Evolutionary conservation across 768 basidiomycete genomes (phyloP).

Genomic region (Omphalotus guepiniiformis): DNA sequence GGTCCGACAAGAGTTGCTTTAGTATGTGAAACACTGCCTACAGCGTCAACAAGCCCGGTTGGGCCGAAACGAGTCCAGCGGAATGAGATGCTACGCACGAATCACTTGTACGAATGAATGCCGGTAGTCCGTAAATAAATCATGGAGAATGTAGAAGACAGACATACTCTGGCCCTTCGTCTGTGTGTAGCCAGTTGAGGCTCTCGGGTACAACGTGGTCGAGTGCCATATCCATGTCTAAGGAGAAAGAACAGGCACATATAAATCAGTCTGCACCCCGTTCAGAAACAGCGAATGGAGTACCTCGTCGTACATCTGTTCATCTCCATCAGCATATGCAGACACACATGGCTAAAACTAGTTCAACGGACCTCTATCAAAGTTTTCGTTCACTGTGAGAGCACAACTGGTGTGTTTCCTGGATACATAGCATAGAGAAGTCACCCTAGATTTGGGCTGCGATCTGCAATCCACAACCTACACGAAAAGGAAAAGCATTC

Average conservation of each 20-base stretch:
- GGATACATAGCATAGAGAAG: slow-evolving; percentile 13
- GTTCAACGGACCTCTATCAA: slow-evolving; percentile 55
- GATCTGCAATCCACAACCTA: slow-evolving; percentile 27
- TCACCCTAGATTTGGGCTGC: not conserved
- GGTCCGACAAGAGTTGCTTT: slow-evolving; percentile 85
- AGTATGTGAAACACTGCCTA: slow-evolving; percentile 90
- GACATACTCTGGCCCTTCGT: slow-evolving; percentile 88
- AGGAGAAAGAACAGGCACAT: not conserved
- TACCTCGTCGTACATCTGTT: slow-evolving; percentile 43
- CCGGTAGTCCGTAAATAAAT: slow-evolving; percentile 3
- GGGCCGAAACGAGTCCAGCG: slow-evolving; percentile 6
- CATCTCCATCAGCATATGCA: not conserved
- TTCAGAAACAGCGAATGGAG: slow-evolving; percentile 3
- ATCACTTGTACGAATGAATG: slow-evolving; percentile 44
- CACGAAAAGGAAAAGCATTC: slow-evolving; percentile 90
- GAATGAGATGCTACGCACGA: slow-evolving; percentile 48
- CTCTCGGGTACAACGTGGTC: slow-evolving; percentile 85
- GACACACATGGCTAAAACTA: not conserved
- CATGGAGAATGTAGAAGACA: slow-evolving; percentile 3
- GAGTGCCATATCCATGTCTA: slow-evolving; percentile 94
- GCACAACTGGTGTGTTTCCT: slow-evolving; percentile 78
- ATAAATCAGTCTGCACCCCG: not conserved
- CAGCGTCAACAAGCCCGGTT: slow-evolving; percentile 9
- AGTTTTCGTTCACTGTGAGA: slow-evolving; percentile 87
- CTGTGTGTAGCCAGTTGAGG: slow-evolving; percentile 79